phyloP scores from a whole-genome alignment of 2,329 filamentous ascomycete genomes.

The Teratosphaeria viscida region DNA sequence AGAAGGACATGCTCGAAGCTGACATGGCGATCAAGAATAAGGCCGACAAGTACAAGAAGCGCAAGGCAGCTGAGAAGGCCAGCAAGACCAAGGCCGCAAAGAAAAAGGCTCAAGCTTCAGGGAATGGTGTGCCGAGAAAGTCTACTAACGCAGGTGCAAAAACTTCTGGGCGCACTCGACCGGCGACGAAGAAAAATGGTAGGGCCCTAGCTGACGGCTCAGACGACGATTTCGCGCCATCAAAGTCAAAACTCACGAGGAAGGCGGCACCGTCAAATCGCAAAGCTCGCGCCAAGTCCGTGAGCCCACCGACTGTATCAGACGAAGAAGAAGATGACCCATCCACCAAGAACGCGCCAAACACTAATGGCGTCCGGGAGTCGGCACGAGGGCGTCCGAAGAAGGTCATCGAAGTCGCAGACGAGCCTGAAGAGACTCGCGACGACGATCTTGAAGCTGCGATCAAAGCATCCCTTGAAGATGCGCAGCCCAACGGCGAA shows the following conservation, averaged over 20 bases:
- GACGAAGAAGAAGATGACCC: too few relatives aligned
- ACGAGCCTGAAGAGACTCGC: constrained; percentile 3
- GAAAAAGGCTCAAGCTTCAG: constrained; percentile 12
- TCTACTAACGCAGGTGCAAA: constrained; percentile 2
- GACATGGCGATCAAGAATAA: constrained; percentile 55
- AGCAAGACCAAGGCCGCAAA: constrained; percentile 18
- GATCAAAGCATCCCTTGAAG: neutral
- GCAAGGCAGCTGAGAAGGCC: constrained; percentile 18
- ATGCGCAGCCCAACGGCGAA: neutral
- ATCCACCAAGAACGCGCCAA: neutral
- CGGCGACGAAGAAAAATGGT: neutral
- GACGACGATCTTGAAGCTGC: constrained; percentile 3
- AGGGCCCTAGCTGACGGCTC: neutral
- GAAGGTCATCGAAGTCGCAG: neutral
- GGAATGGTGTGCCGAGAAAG: constrained; percentile 1
- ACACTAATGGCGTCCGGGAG: neutral
- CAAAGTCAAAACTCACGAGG: neutral
- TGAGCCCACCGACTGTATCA: neutral
- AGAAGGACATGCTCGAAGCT: constrained; percentile 64
- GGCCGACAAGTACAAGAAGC: constrained; percentile 28
- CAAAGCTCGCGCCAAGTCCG: neutral
- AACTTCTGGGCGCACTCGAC: constrained; percentile 1
- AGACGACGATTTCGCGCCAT: neutral
- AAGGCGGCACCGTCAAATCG: neutral
- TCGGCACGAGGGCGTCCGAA: neutral